Conservation (phyloP, 805 yeast genomes). For the Clavispora fructus region DNA sequence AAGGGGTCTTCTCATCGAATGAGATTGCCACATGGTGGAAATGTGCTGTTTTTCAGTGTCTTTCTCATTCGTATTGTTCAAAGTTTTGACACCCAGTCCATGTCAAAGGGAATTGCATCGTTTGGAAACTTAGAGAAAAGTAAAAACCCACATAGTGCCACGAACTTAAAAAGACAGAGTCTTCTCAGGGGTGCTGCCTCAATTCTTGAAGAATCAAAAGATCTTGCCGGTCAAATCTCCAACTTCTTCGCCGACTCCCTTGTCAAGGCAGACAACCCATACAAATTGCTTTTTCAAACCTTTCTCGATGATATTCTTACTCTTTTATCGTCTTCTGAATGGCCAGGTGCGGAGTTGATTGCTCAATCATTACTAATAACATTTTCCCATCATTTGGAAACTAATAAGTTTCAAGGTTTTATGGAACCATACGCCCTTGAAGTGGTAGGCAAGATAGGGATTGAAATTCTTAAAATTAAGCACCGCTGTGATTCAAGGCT, state of each 20-base stretch:
- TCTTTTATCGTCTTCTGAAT: slow-evolving; percentile 51
- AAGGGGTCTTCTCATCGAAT: slow-evolving; percentile 41
- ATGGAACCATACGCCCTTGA: slow-evolving; percentile 54
- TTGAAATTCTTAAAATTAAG: slow-evolving; percentile 32
- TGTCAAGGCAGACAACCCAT: slow-evolving; percentile 2
- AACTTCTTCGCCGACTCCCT: slow-evolving; percentile 7
- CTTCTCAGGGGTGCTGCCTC: slow-evolving; percentile 1
- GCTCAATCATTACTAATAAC: slow-evolving; percentile 35
- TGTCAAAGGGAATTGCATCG: slow-evolving; percentile 1
- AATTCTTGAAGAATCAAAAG: slow-evolving; percentile 1
- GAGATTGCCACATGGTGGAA: slow-evolving; percentile 39
- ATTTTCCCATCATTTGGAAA: slow-evolving; percentile 35
- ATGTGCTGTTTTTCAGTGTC: slow-evolving; percentile 45
- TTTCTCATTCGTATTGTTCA: slow-evolving; percentile 41
- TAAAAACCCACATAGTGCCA: slow-evolving; percentile 2
- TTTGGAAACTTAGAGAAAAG: slow-evolving; percentile 3
- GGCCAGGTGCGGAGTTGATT: slow-evolving; percentile 49
- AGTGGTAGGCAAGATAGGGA: slow-evolving; percentile 56
- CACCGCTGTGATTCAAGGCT: not conserved
- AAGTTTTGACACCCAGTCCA: slow-evolving; percentile 19
- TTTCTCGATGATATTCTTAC: slow-evolving; percentile 52
- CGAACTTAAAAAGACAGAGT: slow-evolving; percentile 4
- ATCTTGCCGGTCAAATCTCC: slow-evolving; percentile 2
- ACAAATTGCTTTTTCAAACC: slow-evolving; percentile 4
- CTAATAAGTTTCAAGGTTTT: slow-evolving; percentile 32